Conservation (phyloP, 495 filamentous ascomycete genomes). For the Haplographium delicatum region DNA sequence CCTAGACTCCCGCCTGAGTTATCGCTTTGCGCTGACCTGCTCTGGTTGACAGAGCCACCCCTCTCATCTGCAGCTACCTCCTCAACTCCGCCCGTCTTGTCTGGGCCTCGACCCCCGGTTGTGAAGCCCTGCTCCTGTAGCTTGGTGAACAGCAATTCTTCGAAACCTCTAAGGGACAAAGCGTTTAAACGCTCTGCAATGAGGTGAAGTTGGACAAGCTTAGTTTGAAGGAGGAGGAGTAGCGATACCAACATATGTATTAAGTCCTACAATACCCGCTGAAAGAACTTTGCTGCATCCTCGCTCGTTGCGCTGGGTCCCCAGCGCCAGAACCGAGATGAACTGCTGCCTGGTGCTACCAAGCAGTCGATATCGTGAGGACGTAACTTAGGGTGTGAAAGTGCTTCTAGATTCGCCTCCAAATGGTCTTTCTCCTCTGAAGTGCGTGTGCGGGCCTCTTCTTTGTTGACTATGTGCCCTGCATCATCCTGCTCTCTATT, state of each 20-base stretch:
- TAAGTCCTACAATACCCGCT: conserved; percentile 3
- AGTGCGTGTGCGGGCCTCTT: not conserved
- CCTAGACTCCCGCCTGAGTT: conserved; percentile 17
- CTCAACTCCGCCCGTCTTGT: conserved; percentile 2
- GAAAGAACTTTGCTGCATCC: conserved; percentile 9
- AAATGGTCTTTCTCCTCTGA: conserved; percentile 7
- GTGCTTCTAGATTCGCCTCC: conserved; percentile 4
- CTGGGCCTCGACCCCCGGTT: not conserved
- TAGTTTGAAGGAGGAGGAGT: not conserved
- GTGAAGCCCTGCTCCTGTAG: conserved; percentile 13
- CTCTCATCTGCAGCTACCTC: conserved; percentile 18
- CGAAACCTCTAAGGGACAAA: too few species aligned
- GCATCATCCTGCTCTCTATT: conserved; percentile 11
- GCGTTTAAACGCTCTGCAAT: too few species aligned
- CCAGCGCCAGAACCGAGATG: conserved; percentile 3
- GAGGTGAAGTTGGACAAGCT: not conserved
- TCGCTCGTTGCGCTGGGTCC: conserved; percentile 4
- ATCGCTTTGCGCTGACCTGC: conserved; percentile 11
- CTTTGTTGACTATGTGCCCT: conserved; percentile 2
- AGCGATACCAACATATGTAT: conserved; percentile 2
- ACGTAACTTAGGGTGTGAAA: conserved; percentile 3
- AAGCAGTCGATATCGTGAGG: conserved; percentile 9
- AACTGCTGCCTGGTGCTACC: conserved; percentile 7
- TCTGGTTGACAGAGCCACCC: conserved; percentile 9
- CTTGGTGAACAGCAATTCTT: conserved; percentile 16